A percentile compares a stretch with the other conserved stretches of the same genome.
Conservation (phyloP, 257 asterid genomes). For the Buddleja alternifolia region DNA sequence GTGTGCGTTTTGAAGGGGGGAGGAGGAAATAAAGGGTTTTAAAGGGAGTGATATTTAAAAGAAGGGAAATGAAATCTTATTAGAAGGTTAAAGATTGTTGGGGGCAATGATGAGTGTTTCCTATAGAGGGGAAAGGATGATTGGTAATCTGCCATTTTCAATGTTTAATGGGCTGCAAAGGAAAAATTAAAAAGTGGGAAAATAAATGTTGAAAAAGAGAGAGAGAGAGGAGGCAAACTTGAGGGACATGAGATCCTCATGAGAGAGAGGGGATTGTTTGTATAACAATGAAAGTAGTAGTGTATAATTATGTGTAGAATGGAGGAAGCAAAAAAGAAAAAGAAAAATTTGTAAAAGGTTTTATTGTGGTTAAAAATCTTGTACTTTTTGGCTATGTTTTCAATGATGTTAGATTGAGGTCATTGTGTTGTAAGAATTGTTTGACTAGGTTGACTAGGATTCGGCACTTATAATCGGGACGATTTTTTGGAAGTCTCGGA, state of each 20-base stretch:
- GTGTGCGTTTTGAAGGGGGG: not conserved
- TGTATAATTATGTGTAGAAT: conserved; percentile 36
- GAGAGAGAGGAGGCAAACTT: conserved; percentile 33
- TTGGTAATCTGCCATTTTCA: conserved; percentile 80
- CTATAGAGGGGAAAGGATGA: conserved; percentile 85
- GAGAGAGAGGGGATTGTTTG: conserved; percentile 38
- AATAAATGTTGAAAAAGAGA: conserved; percentile 5
- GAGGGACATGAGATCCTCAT: conserved; percentile 49
- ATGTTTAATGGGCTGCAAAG: conserved; percentile 56
- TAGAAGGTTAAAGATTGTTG: conserved; percentile 79
- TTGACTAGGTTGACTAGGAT: conserved; percentile 47
- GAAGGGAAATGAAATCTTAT: conserved; percentile 50
- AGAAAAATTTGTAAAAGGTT: conserved; percentile 26
- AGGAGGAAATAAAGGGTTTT: conserved; percentile 20
- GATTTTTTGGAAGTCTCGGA: no score
- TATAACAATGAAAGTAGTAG: conserved; percentile 23
- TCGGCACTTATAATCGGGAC: conserved; percentile 18
- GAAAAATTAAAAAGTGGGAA: conserved; percentile 15
- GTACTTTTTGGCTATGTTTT: conserved; percentile 22
- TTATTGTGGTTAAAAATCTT: conserved; percentile 14
- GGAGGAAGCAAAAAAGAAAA: conserved; percentile 42
- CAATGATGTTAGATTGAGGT: conserved; percentile 55
- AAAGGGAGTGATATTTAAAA: conserved; percentile 49
- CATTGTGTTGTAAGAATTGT: conserved; percentile 47
- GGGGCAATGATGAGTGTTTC: conserved; percentile 96